Evolutionary conservation across 257 asterid species (phyloP).

Genomic region (Verbascum thapsus): DNA sequence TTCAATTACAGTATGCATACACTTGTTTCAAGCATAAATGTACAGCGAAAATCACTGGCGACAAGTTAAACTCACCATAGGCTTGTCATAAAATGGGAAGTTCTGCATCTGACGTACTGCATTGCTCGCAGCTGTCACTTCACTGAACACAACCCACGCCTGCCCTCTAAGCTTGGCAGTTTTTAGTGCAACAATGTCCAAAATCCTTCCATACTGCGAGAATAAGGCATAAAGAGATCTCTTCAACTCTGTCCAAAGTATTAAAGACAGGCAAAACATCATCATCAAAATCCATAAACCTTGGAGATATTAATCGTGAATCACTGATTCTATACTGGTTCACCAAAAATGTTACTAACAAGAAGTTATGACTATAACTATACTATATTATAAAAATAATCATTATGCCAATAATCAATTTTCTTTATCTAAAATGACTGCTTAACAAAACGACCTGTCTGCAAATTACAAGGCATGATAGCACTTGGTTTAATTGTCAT

Average conservation of each 20-base stretch:
- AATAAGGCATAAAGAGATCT: conserved; percentile 96
- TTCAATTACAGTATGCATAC: conserved; percentile 6
- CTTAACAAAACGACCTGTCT: neutral
- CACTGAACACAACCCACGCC: conserved; percentile 97
- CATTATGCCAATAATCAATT: neutral
- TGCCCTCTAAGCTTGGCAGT: conserved; percentile 96
- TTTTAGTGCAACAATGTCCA: conserved; percentile 90
- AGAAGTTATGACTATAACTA: neutral
- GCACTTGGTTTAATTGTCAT: neutral
- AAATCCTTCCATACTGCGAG: conserved; percentile 96
- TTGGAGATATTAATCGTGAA: conserved; percentile 11
- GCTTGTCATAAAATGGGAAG: conserved; percentile 92
- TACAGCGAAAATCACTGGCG: conserved; percentile 13
- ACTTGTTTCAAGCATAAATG: conserved; percentile 15
- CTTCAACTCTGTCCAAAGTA: conserved; percentile 87
- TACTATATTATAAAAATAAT: no score
- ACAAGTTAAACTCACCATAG: conserved; percentile 64
- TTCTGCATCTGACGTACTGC: conserved; percentile 98
- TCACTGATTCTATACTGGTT: conserved; percentile 16
- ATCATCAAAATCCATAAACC: conserved; percentile 29
- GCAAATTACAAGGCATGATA: neutral
- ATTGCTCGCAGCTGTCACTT: conserved; percentile 94
- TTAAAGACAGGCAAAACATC: conserved; percentile 37
- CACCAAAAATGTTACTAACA: neutral
- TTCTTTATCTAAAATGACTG: conserved; percentile 11